phyloP scores from a whole-genome alignment of 257 asterid species.

The Oldenlandia corymbosa region DNA sequence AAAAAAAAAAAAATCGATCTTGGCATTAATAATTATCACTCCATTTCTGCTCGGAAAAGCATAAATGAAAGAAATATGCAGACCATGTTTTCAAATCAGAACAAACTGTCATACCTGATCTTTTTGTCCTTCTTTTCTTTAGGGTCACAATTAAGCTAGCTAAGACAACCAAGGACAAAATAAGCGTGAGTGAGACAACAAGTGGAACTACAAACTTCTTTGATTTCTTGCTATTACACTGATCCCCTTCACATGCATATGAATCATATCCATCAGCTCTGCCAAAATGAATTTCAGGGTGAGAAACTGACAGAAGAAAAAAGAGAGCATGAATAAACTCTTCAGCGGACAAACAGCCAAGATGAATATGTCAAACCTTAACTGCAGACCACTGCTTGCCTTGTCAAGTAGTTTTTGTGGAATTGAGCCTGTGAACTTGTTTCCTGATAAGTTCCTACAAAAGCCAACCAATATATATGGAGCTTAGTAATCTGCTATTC shows the following conservation, averaged over 20 bases:
- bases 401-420: constrained; percentile 30
- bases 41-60: not conserved
- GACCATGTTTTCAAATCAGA: too few species aligned
- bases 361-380: constrained; percentile 24
- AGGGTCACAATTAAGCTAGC: constrained; percentile 5
- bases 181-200: constrained; percentile 16
- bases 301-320: not conserved
- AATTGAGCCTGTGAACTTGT: constrained; percentile 29
- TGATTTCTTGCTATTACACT: constrained; percentile 11
- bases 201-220: constrained; percentile 10
- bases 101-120: too few species aligned
- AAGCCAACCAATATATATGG: not conserved
- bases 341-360: not conserved
- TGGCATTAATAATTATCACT: not conserved
- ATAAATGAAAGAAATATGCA: too few species aligned
- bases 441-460: constrained; percentile 32
- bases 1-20: not conserved
- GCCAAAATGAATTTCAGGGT: not conserved
- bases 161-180: constrained; percentile 9
- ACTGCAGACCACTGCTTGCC: constrained; percentile 4
- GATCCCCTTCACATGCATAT: not conserved
- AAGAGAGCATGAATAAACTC: not conserved
- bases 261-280: not conserved
- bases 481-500: not conserved
- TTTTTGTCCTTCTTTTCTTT: constrained; percentile 1